Evolutionary conservation across 192 early-diverging fungal genomes (phyloP).

Genomic region (Rhizophagus sp.): DNA sequence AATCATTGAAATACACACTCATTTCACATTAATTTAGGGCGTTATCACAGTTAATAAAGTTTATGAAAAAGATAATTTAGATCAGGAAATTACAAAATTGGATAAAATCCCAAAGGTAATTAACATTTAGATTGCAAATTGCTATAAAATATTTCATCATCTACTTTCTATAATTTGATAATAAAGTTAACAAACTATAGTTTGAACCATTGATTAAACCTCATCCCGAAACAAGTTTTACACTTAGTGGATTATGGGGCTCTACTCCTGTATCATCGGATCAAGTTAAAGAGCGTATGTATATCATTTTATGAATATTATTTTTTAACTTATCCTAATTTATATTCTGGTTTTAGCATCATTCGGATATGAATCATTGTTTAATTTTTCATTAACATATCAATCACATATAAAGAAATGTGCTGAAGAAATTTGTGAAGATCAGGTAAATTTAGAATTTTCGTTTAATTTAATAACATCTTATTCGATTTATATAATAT

Average conservation of each 20-base stretch:
- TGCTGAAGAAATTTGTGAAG: constrained; percentile 32
- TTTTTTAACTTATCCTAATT: background rate
- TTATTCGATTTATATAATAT: background rate
- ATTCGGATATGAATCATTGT: constrained; percentile 24
- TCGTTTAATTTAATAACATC: background rate
- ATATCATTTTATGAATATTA: background rate
- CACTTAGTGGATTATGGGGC: constrained; percentile 14
- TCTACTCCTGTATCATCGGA: background rate
- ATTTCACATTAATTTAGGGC: constrained; percentile 2
- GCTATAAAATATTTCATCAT: background rate
- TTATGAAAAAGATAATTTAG: background rate
- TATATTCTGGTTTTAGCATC: background rate
- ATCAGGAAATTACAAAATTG: background rate
- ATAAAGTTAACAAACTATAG: background rate
- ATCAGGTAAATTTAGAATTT: constrained; percentile 15
- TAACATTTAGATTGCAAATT: background rate
- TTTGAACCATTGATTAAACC: constrained; percentile 33
- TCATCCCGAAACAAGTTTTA: background rate
- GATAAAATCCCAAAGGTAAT: constrained; percentile 29
- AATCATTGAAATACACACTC: background rate
- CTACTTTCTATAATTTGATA: background rate
- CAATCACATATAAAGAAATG: constrained; percentile 22
- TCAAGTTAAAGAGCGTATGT: constrained; percentile 15
- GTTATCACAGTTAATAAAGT: constrained; percentile 2
- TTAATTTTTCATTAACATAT: constrained; percentile 6